These are phyloP conservation scores for Solanum chaucha DNA, from an alignment of 257 asterid genomes.

Conservation along the genomic window DNA sequence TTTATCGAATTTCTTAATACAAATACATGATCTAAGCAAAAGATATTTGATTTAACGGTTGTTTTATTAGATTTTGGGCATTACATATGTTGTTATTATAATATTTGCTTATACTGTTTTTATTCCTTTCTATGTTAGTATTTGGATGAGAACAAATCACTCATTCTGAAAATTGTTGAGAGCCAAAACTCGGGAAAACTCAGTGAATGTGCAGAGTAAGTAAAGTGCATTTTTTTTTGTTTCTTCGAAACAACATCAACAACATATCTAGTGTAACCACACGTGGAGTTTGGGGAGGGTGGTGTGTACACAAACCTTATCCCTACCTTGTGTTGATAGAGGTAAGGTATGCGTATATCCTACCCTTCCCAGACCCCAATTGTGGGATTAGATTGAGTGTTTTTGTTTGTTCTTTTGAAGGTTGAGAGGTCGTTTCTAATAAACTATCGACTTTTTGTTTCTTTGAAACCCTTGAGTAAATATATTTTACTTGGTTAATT, in stretches of 20 bases:
- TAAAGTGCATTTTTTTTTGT: not conserved
- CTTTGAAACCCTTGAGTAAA: not conserved
- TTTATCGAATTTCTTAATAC: not conserved
- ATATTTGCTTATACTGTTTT: not conserved
- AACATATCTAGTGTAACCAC: not conserved
- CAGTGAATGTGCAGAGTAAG: conserved; percentile 95
- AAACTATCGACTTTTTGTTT: not conserved
- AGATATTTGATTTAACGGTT: not conserved
- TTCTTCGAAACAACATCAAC: not conserved
- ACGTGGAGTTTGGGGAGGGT: not conserved
- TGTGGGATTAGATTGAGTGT: too few species aligned
- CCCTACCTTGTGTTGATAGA: not conserved
- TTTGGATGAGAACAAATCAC: conserved; percentile 93
- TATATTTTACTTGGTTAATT: not conserved
- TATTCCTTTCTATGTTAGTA: conserved; percentile 27
- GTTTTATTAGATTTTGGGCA: not conserved
- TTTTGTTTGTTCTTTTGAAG: too few species aligned
- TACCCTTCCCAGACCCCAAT: too few species aligned
- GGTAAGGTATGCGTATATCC: too few species aligned
- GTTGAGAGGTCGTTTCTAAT: not conserved
- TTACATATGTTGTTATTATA: not conserved
- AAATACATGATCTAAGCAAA: not conserved
- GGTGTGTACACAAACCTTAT: not conserved
- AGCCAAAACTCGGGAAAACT: conserved; percentile 92
- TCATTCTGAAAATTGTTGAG: conserved; percentile 94